Conservation (phyloP, 495 filamentous ascomycete species). For the Penicillium robsamsonii region DNA sequence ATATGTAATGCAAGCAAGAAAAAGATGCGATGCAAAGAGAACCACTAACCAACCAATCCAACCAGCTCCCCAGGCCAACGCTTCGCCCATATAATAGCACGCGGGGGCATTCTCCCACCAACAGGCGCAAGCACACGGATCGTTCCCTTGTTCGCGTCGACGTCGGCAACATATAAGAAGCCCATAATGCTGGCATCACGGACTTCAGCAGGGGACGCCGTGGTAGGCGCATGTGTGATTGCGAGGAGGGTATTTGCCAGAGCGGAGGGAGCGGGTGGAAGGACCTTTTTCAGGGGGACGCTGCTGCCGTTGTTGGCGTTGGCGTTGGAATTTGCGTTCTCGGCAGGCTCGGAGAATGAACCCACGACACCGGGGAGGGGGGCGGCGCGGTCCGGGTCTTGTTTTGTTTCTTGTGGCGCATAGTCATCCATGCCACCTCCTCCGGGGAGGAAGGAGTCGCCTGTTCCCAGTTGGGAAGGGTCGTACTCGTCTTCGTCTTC, state of each 20-base stretch:
- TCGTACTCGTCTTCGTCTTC: constrained; percentile 50
- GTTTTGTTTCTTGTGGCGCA: constrained; percentile 15
- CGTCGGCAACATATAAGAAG: constrained; percentile 86
- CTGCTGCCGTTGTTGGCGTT: constrained; percentile 16
- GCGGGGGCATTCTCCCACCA: constrained; percentile 70
- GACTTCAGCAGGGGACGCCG: constrained; percentile 66
- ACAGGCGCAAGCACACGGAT: constrained; percentile 80
- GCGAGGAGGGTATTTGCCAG: constrained; percentile 68
- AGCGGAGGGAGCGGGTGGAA: constrained; percentile 32
- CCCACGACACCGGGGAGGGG: constrained; percentile 27
- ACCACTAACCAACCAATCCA: constrained; percentile 44
- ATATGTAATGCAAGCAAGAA: neutral
- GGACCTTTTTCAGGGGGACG: constrained; percentile 39
- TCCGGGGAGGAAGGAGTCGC: constrained; percentile 49
- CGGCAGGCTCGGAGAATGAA: constrained; percentile 17
- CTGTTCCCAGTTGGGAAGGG: constrained; percentile 38
- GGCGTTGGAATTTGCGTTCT: neutral
- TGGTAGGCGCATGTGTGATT: constrained; percentile 67
- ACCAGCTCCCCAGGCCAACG: constrained; percentile 52
- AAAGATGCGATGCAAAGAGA: constrained; percentile 1
- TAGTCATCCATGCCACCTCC: constrained; percentile 33
- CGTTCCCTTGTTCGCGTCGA: constrained; percentile 80
- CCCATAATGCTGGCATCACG: constrained; percentile 85
- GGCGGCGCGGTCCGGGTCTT: constrained; percentile 23
- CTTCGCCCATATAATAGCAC: constrained; percentile 68